These are phyloP conservation scores for Mycena albidolilacea DNA, from an alignment of 768 basidiomycete species.

Conservation along the genomic window DNA sequence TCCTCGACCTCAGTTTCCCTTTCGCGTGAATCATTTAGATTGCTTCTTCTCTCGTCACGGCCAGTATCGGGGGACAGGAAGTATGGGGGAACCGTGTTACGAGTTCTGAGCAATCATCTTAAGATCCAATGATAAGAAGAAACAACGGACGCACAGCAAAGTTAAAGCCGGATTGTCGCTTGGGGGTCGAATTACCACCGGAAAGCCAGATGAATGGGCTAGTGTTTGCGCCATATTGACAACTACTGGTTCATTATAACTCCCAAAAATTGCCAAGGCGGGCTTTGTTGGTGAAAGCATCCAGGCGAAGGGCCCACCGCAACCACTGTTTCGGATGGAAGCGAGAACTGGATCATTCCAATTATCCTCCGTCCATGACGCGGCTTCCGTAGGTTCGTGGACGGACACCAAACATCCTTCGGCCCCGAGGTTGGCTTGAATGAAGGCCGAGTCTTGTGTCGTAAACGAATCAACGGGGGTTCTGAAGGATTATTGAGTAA, in stretches of 20 bases:
- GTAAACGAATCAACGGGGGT: no score
- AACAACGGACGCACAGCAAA: neutral
- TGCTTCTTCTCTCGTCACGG: neutral
- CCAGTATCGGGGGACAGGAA: neutral
- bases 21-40: neutral
- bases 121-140: neutral
- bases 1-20: neutral
- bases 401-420: no score
- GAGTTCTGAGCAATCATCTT: neutral
- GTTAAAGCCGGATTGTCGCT: neutral
- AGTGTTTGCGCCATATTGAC: neutral
- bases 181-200: neutral
- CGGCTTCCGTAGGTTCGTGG: no score
- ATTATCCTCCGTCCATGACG: no score
- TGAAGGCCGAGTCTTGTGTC: no score
- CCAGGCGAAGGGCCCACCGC: conserved; percentile 3
- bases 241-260: neutral
- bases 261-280: conserved; percentile 7
- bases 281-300: conserved; percentile 15
- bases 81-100: neutral
- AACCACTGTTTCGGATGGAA: neutral
- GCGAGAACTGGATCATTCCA: no score
- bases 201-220: conserved; percentile 8
- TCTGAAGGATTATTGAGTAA: no score
- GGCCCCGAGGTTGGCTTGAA: no score